A percentile compares a stretch with the other conserved stretches of the same genome.
phyloP scores from a whole-genome alignment of 306 rosid species.

The Cucurbita moschata region DNA sequence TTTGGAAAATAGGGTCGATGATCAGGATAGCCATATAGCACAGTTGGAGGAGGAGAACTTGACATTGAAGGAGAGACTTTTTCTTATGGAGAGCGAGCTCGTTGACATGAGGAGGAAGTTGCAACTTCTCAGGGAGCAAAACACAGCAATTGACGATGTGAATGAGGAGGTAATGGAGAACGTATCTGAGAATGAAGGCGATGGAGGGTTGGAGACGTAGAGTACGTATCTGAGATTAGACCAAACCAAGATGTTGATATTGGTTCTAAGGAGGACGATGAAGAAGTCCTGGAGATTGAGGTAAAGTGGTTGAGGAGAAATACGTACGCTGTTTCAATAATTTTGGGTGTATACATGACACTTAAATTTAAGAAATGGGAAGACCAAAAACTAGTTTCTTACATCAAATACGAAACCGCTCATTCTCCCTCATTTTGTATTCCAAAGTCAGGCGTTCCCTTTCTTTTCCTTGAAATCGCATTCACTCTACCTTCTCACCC shows the following conservation, averaged over 20 bases:
- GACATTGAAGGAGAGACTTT: constrained; percentile 78
- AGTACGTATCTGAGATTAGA: constrained; percentile 33
- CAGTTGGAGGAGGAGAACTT: constrained; percentile 90
- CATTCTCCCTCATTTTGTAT: background rate
- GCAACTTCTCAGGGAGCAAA: constrained; percentile 38
- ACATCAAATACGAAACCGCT: background rate
- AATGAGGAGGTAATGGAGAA: constrained; percentile 33
- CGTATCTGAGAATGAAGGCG: constrained; percentile 36
- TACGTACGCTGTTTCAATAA: background rate
- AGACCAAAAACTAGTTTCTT: background rate
- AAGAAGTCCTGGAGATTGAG: constrained; percentile 1
- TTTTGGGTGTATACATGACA: background rate
- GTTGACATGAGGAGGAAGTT: constrained; percentile 67
- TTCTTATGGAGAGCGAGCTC: constrained; percentile 73
- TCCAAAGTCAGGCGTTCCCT: background rate
- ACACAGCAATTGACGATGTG: constrained; percentile 10
- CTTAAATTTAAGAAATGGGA: background rate
- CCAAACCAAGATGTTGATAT: constrained; percentile 14
- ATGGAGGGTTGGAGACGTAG: constrained; percentile 22
- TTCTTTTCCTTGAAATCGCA: background rate
- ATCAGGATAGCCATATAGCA: constrained; percentile 85
- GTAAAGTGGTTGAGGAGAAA: background rate
- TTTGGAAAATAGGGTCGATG: constrained; percentile 79
- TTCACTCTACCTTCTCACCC: background rate
- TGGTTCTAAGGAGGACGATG: background rate